Evolutionary conservation across 2,329 filamentous ascomycete genomes (phyloP).

Genomic region (Penicillium verrucosum): DNA sequence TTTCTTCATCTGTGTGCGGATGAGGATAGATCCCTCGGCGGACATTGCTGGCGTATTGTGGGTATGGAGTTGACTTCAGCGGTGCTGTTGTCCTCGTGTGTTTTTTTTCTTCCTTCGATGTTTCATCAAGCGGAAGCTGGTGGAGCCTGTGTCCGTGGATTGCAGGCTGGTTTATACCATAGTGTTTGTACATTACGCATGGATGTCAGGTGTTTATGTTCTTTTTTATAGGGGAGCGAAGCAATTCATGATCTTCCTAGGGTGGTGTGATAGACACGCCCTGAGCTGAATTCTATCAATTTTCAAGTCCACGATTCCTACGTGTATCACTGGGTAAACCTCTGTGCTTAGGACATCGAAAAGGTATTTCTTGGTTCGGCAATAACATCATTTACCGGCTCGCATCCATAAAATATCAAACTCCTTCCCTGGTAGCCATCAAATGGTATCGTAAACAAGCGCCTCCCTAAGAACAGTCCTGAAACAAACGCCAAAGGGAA

Average conservation of each 20-base stretch:
- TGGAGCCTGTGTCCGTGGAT: background rate
- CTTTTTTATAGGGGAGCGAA: slow-evolving; percentile 7
- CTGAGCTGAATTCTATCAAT: background rate
- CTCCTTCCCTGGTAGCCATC: slow-evolving; percentile 20
- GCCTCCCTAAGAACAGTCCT: slow-evolving; percentile 9
- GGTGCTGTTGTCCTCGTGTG: background rate
- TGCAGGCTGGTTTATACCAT: slow-evolving; percentile 15
- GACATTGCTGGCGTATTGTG: slow-evolving; percentile 10
- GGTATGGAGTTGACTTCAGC: slow-evolving; percentile 8
- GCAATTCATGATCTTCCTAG: background rate
- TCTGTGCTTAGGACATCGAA: background rate
- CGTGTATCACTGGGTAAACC: background rate
- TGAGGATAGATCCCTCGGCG: background rate
- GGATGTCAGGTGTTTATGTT: slow-evolving; percentile 16
- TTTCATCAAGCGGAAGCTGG: background rate
- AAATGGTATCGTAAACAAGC: slow-evolving; percentile 34
- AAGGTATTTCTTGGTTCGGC: slow-evolving; percentile 2
- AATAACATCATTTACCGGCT: background rate
- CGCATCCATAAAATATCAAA: slow-evolving; percentile 12
- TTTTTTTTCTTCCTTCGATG: background rate
- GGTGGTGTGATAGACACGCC: background rate
- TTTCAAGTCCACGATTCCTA: background rate
- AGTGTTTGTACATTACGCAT: slow-evolving; percentile 26
- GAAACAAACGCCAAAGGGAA: background rate
- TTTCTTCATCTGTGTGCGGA: background rate